phyloP scores from a whole-genome alignment of 768 basidiomycete genomes.

The Goffeauzyma gilvescens region DNA sequence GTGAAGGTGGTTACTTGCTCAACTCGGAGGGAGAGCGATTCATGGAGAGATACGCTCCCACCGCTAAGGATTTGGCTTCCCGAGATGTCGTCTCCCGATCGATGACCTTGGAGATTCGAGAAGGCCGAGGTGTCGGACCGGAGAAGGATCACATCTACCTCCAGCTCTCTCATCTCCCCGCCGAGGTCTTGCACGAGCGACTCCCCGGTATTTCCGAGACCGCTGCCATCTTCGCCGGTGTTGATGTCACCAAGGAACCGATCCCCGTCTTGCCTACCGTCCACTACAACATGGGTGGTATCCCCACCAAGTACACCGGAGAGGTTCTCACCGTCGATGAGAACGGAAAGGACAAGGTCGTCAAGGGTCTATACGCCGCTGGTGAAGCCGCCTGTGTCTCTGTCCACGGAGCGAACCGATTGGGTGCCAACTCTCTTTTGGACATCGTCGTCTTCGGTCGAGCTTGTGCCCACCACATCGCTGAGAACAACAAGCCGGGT shows the following conservation, averaged over 20 bases:
- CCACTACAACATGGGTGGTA: constrained; percentile 99
- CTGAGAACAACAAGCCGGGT: constrained; percentile 69
- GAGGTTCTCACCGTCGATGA: constrained; percentile 78
- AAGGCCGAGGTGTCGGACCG: constrained; percentile 94
- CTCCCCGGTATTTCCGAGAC: constrained; percentile 99
- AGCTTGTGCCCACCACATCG: constrained; percentile 96
- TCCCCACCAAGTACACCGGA: constrained; percentile 94
- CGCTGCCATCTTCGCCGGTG: constrained; percentile 93
- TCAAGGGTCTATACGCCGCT: constrained; percentile 92
- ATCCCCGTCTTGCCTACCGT: constrained; percentile 97
- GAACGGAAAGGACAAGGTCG: constrained; percentile 77
- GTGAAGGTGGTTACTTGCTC: constrained; percentile 94
- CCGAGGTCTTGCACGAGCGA: constrained; percentile 87
- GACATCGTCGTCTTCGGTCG: constrained; percentile 99
- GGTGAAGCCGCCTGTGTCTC: constrained; percentile 98
- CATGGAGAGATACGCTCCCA: constrained; percentile 99
- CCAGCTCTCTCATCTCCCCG: constrained; percentile 89
- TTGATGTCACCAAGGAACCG: constrained; percentile 98
- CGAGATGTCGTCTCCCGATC: constrained; percentile 98
- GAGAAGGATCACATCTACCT: constrained; percentile 95
- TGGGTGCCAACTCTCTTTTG: constrained; percentile 94
- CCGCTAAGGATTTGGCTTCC: constrained; percentile 96
- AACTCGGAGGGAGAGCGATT: constrained; percentile 98
- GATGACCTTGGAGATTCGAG: constrained; percentile 96
- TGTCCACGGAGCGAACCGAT: constrained; percentile 96